Base-by-base conservation (phyloP, 257 asterid species). In the Solanum piurae region DNA sequence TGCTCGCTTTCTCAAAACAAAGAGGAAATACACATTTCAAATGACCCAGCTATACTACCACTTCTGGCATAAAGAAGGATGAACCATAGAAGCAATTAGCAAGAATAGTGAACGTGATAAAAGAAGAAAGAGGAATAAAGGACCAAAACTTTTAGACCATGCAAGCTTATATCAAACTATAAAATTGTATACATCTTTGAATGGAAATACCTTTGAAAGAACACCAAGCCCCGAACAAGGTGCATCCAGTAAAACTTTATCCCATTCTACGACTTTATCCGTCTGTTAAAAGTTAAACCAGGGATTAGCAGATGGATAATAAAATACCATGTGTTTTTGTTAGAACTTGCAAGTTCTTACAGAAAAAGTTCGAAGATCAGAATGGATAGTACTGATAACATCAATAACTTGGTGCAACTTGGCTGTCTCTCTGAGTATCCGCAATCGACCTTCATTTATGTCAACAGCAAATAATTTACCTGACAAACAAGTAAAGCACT, bases 201-300 rank as follows among this genome's bases (percentile, higher is more conserved):
- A 33, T 20, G 79, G 38, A 74, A 86, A 68, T 89, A 96, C 99
- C 98, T 96, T 96, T 74, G 98, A 95, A 82, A 96, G 96, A 88
- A 96, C 99, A 69, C 99, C 99, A 89, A 96, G 74, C 90, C 99
- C 99, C 4, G 99, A 96, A 90, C 99, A 96, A 79, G 99, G 99
- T 84, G 98, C 98, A 89, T 96, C 99, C 88, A 96, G 93, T 91
- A 96, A 92, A 89, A 96, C 99, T 94, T 96, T 96, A 88, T 95
- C 98, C 87, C 89, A 93, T 91, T 91, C 95, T 90, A 79, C 86
- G 31, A 14, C 27, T 73, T 91, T 88, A 73, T 89, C 83, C 37
- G 88, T 94, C 99, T 96, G 92, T 27, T 86, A 31, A 58, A 84
- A 84, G 79, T 85, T 88, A 5, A 60, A 42, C 34, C 66, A 85